A percentile compares a stretch with the other conserved stretches of the same genome.
Evolutionary conservation across 441 rosid species (phyloP).

Genomic region (Eutrema salsugineum): DNA sequence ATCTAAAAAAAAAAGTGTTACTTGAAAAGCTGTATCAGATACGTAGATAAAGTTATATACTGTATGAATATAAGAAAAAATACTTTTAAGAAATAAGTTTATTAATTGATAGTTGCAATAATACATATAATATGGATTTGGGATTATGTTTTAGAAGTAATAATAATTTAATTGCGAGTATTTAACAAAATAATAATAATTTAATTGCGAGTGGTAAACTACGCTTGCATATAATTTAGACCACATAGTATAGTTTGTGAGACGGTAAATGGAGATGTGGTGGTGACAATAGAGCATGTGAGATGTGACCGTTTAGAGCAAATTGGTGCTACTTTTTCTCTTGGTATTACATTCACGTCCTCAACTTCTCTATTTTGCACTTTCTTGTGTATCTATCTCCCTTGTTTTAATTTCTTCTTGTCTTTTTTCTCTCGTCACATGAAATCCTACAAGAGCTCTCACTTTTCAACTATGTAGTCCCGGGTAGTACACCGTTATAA

Average conservation of each 20-base stretch:
- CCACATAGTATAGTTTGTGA: constrained; percentile 27
- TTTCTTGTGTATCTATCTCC: constrained; percentile 36
- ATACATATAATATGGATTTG: too few species aligned
- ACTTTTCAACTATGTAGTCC: constrained; percentile 23
- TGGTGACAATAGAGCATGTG: constrained; percentile 32
- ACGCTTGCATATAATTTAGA: constrained; percentile 11
- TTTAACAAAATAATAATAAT: too few species aligned
- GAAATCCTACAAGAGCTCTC: constrained; percentile 27
- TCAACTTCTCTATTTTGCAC: constrained; percentile 25
- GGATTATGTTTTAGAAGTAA: too few species aligned
- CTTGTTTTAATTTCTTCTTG: constrained; percentile 26
- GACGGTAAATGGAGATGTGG: constrained; percentile 33
- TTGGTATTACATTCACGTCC: constrained; percentile 23
- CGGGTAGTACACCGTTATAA: constrained; percentile 18
- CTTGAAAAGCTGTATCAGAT: too few species aligned
- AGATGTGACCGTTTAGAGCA: constrained; percentile 33
- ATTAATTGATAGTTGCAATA: too few species aligned
- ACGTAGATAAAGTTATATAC: too few species aligned
- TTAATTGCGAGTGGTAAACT: background rate
- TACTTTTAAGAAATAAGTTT: too few species aligned
- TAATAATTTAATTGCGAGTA: background rate
- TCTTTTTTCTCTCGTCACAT: constrained; percentile 21
- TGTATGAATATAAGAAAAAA: too few species aligned
- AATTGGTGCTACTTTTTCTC: constrained; percentile 27
- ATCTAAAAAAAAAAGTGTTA: too few species aligned